Percentiles rank a stretch among this genome's conserved stretches.
Evolutionary conservation across 352 stramenopile species (phyloP).

Genomic region (Vaucheria bursata): DNA sequence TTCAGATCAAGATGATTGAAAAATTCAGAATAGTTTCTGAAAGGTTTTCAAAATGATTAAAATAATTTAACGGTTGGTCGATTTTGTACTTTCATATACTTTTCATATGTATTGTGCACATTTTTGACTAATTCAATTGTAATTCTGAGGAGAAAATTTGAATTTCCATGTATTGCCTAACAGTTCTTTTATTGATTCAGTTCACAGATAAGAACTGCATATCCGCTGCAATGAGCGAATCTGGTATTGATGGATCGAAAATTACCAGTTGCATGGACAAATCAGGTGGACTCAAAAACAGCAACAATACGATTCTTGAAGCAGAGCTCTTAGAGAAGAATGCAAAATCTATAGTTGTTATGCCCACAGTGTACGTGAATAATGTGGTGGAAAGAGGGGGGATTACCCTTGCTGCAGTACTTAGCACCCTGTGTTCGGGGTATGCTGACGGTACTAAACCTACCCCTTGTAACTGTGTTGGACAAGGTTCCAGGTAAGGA

Average conservation of each 20-base stretch:
- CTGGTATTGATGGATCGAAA: constrained; percentile 29
- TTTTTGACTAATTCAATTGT: no score
- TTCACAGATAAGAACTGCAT: constrained; percentile 1
- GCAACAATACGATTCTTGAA: constrained; percentile 49
- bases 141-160: no score
- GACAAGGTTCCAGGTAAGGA: constrained; percentile 1
- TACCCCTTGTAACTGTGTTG: constrained; percentile 10
- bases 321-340: constrained; percentile 67
- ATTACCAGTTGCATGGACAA: constrained; percentile 46
- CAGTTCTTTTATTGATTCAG: neutral
- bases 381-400: constrained; percentile 74
- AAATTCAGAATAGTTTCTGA: no score
- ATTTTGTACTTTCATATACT: no score
- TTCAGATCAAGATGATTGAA: no score
- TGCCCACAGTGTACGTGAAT: constrained; percentile 79
- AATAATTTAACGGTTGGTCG: no score
- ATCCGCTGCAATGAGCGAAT: neutral
- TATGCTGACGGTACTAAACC: constrained; percentile 58
- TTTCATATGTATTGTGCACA: no score
- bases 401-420: constrained; percentile 64
- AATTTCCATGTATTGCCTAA: no score
- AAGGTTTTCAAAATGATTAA: no score
- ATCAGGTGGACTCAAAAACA: constrained; percentile 20
- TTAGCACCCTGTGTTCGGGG: constrained; percentile 63
- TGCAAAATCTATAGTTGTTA: neutral